Percentiles rank a stretch among this genome's conserved stretches.
Conservation (phyloP, 371 early-diverging fungal genomes). For the Gilbertella persicaria region DNA sequence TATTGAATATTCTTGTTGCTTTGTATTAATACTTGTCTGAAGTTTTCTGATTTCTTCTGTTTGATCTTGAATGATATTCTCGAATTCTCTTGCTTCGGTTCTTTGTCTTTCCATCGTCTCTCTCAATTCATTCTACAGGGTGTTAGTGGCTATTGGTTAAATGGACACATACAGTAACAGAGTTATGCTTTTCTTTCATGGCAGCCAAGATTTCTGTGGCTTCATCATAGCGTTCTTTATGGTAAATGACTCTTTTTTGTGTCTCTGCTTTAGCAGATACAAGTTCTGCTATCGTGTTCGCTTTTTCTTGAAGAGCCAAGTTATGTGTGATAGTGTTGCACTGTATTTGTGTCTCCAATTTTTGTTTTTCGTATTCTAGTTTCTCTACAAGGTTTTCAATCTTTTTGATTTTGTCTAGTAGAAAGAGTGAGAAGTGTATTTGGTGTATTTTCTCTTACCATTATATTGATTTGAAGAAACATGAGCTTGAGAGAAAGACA, state of each 20-base stretch:
- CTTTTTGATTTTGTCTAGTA: too few relatives aligned
- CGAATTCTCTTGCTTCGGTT: not conserved
- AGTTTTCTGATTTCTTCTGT: not conserved
- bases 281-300: not conserved
- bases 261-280: not conserved
- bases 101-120: not conserved
- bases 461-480: not conserved
- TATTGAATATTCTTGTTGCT: not conserved
- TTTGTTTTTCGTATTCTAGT: not conserved
- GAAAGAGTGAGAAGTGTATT: not conserved
- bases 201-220: not conserved
- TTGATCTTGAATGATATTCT: not conserved
- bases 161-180: constrained; percentile 3
- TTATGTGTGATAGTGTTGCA: not conserved
- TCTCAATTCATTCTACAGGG: constrained; percentile 7
- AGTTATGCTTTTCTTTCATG: constrained; percentile 9
- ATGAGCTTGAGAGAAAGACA: not conserved
- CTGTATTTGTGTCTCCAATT: not conserved
- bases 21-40: not conserved
- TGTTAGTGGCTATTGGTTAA: not conserved
- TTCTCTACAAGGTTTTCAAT: not conserved
- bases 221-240: constrained; percentile 2
- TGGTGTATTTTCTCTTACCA: not conserved
- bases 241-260: constrained; percentile 7
- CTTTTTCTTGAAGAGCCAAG: not conserved